Evolutionary conservation across 176 grass and related monocot species (phyloP).

Genomic region (Zoysia japonica): DNA sequence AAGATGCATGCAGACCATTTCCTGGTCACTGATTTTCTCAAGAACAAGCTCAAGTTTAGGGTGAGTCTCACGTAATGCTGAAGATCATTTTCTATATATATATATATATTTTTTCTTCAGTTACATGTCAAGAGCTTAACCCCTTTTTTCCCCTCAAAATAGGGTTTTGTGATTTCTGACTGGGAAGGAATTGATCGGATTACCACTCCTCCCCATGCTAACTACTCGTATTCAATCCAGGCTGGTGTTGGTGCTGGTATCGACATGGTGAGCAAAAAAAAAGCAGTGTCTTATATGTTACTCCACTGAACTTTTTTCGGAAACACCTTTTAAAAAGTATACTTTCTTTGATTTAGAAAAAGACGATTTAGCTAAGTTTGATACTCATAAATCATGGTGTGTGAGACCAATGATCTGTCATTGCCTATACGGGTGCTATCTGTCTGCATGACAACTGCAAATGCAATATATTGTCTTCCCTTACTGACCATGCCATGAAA

Average conservation of each 20-base stretch:
- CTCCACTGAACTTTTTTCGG: neutral
- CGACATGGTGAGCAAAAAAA: constrained; percentile 60
- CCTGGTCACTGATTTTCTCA: constrained; percentile 70
- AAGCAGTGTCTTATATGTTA: neutral
- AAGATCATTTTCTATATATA: neutral
- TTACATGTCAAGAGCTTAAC: neutral
- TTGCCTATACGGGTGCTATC: neutral
- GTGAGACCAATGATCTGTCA: neutral
- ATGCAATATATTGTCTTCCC: constrained; percentile 1
- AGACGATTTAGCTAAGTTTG: neutral
- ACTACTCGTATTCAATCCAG: constrained; percentile 70
- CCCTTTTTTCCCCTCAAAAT: neutral
- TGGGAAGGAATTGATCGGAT: constrained; percentile 75
- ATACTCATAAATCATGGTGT: neutral
- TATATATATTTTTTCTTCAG: constrained; percentile 5
- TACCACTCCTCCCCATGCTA: constrained; percentile 47
- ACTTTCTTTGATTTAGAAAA: neutral
- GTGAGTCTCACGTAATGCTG: constrained; percentile 38
- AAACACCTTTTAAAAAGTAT: neutral
- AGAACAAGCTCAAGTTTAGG: constrained; percentile 75
- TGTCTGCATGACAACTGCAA: neutral
- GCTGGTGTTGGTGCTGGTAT: constrained; percentile 63
- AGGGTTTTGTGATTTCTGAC: constrained; percentile 82
- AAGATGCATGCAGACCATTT: constrained; percentile 82
- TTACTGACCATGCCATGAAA: constrained; percentile 6